Evolutionary conservation across 495 filamentous ascomycete species (phyloP), one percentile per base, ranked within the genome.

Genomic region (Penicillium taxi): DNA sequence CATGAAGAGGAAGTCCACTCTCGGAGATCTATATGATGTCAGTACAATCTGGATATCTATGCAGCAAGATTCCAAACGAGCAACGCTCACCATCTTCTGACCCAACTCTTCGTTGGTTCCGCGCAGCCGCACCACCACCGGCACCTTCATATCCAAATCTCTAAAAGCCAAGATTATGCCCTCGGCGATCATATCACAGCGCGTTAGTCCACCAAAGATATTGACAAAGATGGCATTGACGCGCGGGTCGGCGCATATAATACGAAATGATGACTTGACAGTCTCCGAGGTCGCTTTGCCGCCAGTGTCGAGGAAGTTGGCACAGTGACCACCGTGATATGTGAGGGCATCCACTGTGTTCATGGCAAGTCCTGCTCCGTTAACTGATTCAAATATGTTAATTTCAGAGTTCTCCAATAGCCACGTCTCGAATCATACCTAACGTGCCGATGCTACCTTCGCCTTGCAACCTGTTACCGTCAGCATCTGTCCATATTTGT

Each of bases 351-450:
- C 88, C 39, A 86, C 76, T 0, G 88, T 93, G 59, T 93, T 93
- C 86, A 95, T 93, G 7, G 86, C 86, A 14, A 94, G 77, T 3
- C 88, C 88, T 16, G 88, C 88, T 27, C 88, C 88, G 50, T 94
- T 94, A 39, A 89, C 84, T 69, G 28, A n/a, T n/a, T 21, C 9
- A 41, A 26, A 2, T 3, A 13, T 20, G 38, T 32, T 20, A 33
- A 17, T 13, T 9, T 3, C 3, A 24, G 8, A 22, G 2, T 13
- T n/a, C n/a, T n/a, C n/a, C n/a, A n/a, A n/a, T n/a, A n/a, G n/a
- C n/a, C n/a, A n/a, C n/a, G n/a, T 5, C 26, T 8, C 2, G 15
- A 15, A 14, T 30, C 47, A 42, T 59, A 70, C 69, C 69, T 21
- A 87, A 58, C 2, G 82, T 89, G 18, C 83, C 84, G 40, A 89